phyloP scores from a whole-genome alignment of 78 protist species.

The Isochrysis galbana region DNA sequence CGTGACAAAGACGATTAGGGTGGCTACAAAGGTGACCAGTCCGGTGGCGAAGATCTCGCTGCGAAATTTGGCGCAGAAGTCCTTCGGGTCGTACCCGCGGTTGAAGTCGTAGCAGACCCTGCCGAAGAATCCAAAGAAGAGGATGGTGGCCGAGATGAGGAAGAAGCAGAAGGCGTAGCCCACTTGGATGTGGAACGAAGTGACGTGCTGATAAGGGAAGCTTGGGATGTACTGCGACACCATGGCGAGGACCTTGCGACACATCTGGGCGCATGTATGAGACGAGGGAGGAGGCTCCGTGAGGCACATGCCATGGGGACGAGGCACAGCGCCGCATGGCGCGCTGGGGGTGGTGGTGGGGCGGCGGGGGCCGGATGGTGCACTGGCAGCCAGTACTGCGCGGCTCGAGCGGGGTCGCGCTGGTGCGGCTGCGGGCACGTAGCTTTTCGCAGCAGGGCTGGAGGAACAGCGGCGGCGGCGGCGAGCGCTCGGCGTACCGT shows the following conservation, averaged over 20 bases:
- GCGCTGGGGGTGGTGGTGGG: too few species aligned
- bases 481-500: not conserved
- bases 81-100: not conserved
- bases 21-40: not conserved
- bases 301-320: too few species aligned
- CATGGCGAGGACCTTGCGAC: not conserved
- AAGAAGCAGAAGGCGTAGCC: not conserved
- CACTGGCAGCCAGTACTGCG: too few species aligned
- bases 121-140: not conserved
- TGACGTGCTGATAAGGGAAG: not conserved
- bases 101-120: not conserved
- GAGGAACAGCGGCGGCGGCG: too few species aligned
- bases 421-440: too few species aligned
- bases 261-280: too few species aligned
- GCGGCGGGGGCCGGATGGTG: too few species aligned
- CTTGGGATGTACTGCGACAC: not conserved
- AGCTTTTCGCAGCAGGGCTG: too few species aligned
- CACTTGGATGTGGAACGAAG: not conserved
- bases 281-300: too few species aligned
- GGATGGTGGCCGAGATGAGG: not conserved
- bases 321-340: too few species aligned
- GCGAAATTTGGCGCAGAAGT: not conserved
- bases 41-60: not conserved
- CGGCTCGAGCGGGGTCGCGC: too few species aligned
- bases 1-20: not conserved